Percentiles rank a stretch among this genome's conserved stretches.
These are phyloP conservation scores for Venturiaceae sp. DNA, from an alignment of 2,329 filamentous ascomycete genomes.

Conservation along the genomic window DNA sequence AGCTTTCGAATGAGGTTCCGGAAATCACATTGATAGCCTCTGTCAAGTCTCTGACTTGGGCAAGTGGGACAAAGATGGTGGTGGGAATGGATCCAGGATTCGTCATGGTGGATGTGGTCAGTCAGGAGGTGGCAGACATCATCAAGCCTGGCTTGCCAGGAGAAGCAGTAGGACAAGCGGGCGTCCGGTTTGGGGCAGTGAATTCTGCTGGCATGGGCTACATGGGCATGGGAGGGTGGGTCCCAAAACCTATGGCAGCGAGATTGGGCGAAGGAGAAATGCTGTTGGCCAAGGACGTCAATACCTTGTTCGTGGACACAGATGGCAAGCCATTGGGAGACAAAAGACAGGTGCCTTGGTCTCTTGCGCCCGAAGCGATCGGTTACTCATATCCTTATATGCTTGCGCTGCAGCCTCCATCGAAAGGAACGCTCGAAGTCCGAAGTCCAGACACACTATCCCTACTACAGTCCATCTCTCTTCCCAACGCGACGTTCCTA, in stretches of 20 bases:
- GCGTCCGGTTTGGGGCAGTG: slow-evolving; percentile 70
- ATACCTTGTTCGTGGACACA: slow-evolving; percentile 82
- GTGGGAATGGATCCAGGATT: slow-evolving; percentile 90
- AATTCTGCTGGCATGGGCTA: slow-evolving; percentile 88
- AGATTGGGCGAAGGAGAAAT: slow-evolving; percentile 75
- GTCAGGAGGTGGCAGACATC: slow-evolving; percentile 65
- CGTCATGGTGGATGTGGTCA: slow-evolving; percentile 75
- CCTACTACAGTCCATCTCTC: slow-evolving; percentile 73
- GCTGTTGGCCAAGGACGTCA: slow-evolving; percentile 93
- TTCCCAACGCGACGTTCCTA: slow-evolving; percentile 74
- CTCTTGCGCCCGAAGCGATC: slow-evolving; percentile 74
- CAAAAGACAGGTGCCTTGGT: slow-evolving; percentile 87
- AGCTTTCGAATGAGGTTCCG: slow-evolving; percentile 64
- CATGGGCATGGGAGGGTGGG: slow-evolving; percentile 86
- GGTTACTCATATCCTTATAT: slow-evolving; percentile 97
- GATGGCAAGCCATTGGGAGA: slow-evolving; percentile 66
- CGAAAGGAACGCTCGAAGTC: slow-evolving; percentile 80
- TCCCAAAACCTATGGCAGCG: slow-evolving; percentile 80
- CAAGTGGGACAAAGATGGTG: slow-evolving; percentile 73
- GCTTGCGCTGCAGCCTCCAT: slow-evolving; percentile 70
- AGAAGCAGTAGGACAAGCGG: slow-evolving; percentile 53
- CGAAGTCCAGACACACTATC: slow-evolving; percentile 86
- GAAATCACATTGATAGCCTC: slow-evolving; percentile 67
- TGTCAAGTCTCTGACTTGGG: slow-evolving; percentile 86
- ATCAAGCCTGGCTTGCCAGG: slow-evolving; percentile 65